Evolutionary conservation across 106 monocot genomes (phyloP), one percentile per base, ranked within the genome.

Genomic region (Dendrobium nobile): DNA sequence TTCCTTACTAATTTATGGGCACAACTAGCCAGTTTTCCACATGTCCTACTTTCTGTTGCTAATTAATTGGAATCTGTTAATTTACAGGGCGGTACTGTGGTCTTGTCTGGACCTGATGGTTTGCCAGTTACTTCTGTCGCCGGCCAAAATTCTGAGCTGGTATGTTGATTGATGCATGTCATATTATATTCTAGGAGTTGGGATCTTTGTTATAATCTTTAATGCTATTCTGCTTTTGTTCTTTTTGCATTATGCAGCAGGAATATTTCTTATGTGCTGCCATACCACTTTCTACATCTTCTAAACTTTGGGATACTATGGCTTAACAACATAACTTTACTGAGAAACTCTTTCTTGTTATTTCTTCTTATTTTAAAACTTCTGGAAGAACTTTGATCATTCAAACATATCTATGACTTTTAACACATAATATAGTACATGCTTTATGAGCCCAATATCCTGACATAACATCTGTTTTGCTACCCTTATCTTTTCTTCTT

Each of bases 131-230:
- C 99, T 42, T 84, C 94, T 74, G 89, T 89, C 59, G 82, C 92
- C 45, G 89, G 82, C 48, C 92, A 91, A 88, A 92, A 84, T 72
- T 99, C 99, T 48, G 99, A 99, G 78, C 82, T 99, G 93, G 99
- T 95, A 90, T 15, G 89, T 85, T 47, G 80, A 28, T 37, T 54
- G 33, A 28, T 42, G 75, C 75, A 42, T 41, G 11, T 27, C 26
- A 37, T 70, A 8, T 2, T 74, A 74, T 74, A 20, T 74, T 74
- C 41, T 9, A 9, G 1, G 4, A 7, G 19, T 41, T 74, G 9
- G n/a, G 41, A 44, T 43, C 5, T 44, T 18, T 70, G 15, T 37
- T 22, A 61, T 61, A 22, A 16, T n/a, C 4, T 22, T 24, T 61
- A 6, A 61, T 61, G 22, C 61, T n/a, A 61, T 61, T n/a, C n/a